Conservation (phyloP, 1,284 basidiomycete species). For the Rhodotorula sp. region DNA sequence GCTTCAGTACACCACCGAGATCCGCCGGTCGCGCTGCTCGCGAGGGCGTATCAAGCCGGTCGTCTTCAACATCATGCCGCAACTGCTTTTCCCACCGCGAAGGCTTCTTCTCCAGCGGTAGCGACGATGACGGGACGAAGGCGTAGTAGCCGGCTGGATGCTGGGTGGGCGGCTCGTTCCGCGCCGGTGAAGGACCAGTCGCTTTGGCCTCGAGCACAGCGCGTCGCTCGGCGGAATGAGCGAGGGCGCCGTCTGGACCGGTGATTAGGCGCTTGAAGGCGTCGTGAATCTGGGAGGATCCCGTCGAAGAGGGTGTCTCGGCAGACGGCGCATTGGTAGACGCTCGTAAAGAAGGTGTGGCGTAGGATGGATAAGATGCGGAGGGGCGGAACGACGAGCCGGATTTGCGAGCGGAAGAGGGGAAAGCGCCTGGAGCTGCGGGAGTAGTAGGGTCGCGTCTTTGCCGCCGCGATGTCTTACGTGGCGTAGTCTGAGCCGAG, state of each 20-base stretch:
- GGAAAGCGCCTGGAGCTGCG: constrained; percentile 19
- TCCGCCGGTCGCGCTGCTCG: neutral
- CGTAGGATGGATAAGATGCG: neutral
- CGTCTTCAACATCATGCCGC: neutral
- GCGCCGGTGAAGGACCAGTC: neutral
- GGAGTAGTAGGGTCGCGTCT: constrained; percentile 7
- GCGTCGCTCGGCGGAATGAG: constrained; percentile 27
- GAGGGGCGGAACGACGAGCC: neutral
- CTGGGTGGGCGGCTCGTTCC: constrained; percentile 16
- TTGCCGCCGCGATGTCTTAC: neutral
- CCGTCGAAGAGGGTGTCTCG: neutral
- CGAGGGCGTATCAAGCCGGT: neutral
- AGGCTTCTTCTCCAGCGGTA: constrained; percentile 10
- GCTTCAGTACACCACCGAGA: constrained; percentile 11
- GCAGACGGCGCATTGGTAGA: neutral
- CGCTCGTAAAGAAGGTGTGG: neutral
- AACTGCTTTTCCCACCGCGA: neutral
- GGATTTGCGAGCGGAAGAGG: constrained; percentile 13
- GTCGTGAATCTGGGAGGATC: constrained; percentile 26
- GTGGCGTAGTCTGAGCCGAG: neutral
- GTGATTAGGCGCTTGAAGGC: constrained; percentile 35
- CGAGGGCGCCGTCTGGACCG: constrained; percentile 31
- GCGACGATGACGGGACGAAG: constrained; percentile 16
- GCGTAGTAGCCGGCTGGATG: constrained; percentile 24
- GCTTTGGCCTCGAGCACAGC: constrained; percentile 1